These are phyloP conservation scores for Vigna trinervia DNA, from an alignment of 306 rosid species.

Conservation along the genomic window DNA sequence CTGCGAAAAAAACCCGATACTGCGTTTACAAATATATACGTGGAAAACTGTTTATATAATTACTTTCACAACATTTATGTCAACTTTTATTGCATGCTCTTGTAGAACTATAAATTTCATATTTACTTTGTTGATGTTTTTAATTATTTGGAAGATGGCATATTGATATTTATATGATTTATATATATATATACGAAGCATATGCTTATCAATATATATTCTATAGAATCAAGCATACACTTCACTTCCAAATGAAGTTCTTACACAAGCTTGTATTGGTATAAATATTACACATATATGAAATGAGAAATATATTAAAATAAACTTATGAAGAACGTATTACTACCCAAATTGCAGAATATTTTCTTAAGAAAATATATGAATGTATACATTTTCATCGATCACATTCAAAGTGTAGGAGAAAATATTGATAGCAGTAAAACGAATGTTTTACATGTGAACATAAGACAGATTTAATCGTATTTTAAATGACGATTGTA, in stretches of 20 bases:
- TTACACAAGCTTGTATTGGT: neutral
- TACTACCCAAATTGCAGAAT: neutral
- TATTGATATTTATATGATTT: neutral
- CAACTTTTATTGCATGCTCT: neutral
- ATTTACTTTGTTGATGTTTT: neutral
- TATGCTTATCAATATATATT: neutral
- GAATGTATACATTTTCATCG: neutral
- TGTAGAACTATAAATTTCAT: neutral
- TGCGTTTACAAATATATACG: neutral
- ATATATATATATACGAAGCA: neutral
- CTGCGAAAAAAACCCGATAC: neutral
- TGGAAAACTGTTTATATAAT: neutral
- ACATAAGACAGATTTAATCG: neutral
- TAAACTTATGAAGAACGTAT: neutral
- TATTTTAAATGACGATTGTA: neutral
- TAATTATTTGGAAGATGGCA: neutral
- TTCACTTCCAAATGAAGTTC: neutral
- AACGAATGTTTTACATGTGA: neutral
- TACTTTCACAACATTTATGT: neutral
- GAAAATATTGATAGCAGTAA: neutral
- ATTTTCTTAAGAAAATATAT: neutral
- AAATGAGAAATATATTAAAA: neutral
- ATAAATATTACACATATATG: neutral
- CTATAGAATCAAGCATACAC: no score
- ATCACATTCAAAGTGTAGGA: neutral